Conservation (phyloP, 768 basidiomycete species). For the Panaeolus cyanescens region DNA sequence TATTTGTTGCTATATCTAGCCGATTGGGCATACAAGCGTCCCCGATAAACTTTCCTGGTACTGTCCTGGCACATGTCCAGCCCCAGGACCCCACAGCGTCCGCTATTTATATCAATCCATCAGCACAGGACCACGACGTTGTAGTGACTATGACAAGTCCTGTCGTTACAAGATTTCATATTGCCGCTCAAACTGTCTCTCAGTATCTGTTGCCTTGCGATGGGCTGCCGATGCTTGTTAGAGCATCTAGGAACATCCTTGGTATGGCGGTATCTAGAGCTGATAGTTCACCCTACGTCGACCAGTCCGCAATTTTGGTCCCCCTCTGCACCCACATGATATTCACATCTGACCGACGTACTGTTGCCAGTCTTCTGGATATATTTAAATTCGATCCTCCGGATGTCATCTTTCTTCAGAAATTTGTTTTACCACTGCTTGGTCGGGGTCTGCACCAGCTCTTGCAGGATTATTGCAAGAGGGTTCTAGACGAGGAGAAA, state of each 20-base stretch:
- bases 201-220: conserved; percentile 10
- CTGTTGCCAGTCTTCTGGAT: conserved; percentile 31
- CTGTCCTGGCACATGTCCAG: conserved; percentile 54
- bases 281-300: conserved; percentile 1
- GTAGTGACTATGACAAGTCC: conserved; percentile 16
- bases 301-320: conserved; percentile 10
- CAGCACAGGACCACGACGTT: conserved; percentile 30
- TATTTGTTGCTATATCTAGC: conserved; percentile 55
- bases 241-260: conserved; percentile 17
- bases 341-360: conserved; percentile 31
- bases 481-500: conserved; percentile 30
- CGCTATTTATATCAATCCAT: conserved; percentile 51
- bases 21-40: conserved; percentile 52
- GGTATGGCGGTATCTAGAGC: conserved; percentile 1
- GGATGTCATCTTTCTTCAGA: conserved; percentile 43
- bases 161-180: background rate
- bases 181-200: conserved; percentile 3
- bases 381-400: conserved; percentile 38
- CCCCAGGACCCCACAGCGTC: conserved; percentile 37
- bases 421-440: conserved; percentile 37
- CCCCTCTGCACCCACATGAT: conserved; percentile 29
- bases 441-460: conserved; percentile 18
- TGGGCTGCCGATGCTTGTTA: conserved; percentile 14
- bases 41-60: conserved; percentile 57
- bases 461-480: conserved; percentile 31